Base-by-base conservation (phyloP, 768 basidiomycete genomes). In the Termitomyces sp. region DNA sequence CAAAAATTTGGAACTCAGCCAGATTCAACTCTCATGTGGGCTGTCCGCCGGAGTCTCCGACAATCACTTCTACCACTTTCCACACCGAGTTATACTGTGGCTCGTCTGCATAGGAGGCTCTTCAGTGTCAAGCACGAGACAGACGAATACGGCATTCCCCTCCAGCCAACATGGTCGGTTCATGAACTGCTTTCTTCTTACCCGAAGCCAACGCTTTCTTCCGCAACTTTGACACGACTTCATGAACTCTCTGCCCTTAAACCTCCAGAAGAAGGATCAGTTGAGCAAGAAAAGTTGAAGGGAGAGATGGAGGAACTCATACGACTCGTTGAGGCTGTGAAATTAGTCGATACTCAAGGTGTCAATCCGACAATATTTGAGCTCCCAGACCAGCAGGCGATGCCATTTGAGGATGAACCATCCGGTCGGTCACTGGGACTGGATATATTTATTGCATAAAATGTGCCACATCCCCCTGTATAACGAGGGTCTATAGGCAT, bases 381-480 rank as follows among this genome's bases (percentile, higher is more conserved):
- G 78, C 74, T 36, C 59, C 60, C 28, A 71, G 74, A 35, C 59
- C 76, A 43, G 59, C 62, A 33, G 61, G 59, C 46, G 59, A 60
- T 13, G 59, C 38, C 55, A 52, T 52, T 20, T 58, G 56, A 55
- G 8, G 48, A 58, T 50, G 46, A 60, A 33, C 47, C 54, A 20
- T 60, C 52, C 47, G 82, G 82, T 16, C 72, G 71, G 32, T 68
- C 66, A 7, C 71, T 92, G n/a, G 83, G 70, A 58, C 92, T 94
- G 4, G 89, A 82, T 60, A 99, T 90, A 13, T 83, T 80, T 60
- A 99, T 95, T 44, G 94, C 91, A 65, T 96, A 99, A 73, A 98
- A 99, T 4, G 87, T 81, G n/a, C 97, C 97, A 68, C 97, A 98
- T 24, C 97, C 97, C 54, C 94, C 96, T 97, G 45, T 18, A 54